A percentile compares a stretch with the other conserved stretches of the same genome.
Evolutionary conservation across 106 monocot genomes (phyloP).

Genomic region (Gastrodia elata): DNA sequence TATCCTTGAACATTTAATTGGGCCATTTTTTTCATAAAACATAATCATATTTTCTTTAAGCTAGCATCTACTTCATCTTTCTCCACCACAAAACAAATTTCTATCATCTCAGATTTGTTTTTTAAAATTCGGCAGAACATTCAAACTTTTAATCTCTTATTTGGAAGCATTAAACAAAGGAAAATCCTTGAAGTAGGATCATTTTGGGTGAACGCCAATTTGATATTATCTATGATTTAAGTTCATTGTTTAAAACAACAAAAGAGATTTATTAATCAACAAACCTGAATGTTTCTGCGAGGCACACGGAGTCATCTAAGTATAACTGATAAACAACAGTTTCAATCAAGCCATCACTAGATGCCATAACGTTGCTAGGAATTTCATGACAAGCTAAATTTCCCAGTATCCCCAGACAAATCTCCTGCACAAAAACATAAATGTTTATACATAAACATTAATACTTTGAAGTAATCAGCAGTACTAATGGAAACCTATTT

Average conservation of each 20-base stretch:
- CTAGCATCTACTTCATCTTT: too few relatives aligned
- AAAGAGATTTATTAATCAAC: not conserved
- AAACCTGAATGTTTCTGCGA: constrained; percentile 80
- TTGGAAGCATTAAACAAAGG: too few relatives aligned
- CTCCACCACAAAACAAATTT: too few relatives aligned
- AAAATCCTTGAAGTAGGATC: too few relatives aligned
- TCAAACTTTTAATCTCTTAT: too few relatives aligned
- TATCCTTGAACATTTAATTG: too few relatives aligned
- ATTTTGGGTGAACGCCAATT: too few relatives aligned
- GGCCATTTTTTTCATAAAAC: too few relatives aligned
- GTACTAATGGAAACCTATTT: not conserved
- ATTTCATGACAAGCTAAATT: constrained; percentile 80
- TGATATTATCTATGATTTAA: not conserved
- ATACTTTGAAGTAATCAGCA: not conserved
- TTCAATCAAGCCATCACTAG: constrained; percentile 61
- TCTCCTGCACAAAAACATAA: constrained; percentile 46
- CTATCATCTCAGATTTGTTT: too few relatives aligned
- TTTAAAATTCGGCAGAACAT: too few relatives aligned
- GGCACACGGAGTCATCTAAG: constrained; percentile 63
- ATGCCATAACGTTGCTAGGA: constrained; percentile 32
- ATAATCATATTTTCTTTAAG: too few relatives aligned
- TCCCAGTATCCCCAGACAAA: constrained; percentile 93
- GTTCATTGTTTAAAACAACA: not conserved
- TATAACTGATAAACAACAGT: constrained; percentile 57
- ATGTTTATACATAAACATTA: not conserved